Conservation (phyloP, 106 monocot species). For the Chionographis japonica region DNA sequence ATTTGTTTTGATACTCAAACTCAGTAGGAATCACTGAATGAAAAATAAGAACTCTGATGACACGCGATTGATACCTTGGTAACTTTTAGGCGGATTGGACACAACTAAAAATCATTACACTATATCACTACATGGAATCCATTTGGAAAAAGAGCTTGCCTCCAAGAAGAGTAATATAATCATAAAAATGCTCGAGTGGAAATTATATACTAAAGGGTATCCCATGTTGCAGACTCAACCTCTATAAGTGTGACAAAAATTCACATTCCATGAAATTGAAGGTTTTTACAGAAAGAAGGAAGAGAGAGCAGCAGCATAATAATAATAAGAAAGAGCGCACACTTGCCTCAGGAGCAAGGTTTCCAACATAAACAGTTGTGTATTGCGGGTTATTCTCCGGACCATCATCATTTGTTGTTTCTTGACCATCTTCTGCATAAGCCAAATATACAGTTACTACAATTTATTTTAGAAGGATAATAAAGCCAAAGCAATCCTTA, state of each 20-base stretch:
- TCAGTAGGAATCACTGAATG: neutral
- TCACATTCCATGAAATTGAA: neutral
- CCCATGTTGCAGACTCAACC: too few species aligned
- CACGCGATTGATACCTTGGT: neutral
- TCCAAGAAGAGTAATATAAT: too few species aligned
- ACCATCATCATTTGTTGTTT: conserved; percentile 40
- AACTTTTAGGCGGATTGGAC: too few species aligned
- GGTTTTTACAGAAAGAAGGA: neutral
- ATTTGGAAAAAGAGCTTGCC: too few species aligned
- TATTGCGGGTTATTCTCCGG: conserved; percentile 79
- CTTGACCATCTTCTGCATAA: conserved; percentile 52
- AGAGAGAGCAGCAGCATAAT: neutral
- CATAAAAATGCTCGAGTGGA: too few species aligned
- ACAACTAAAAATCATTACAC: too few species aligned
- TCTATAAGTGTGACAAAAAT: too few species aligned
- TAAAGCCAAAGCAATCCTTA: neutral
- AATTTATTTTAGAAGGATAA: neutral
- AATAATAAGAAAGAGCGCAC: neutral
- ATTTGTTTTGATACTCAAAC: neutral
- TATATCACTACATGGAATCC: too few species aligned
- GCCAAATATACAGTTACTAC: too few species aligned
- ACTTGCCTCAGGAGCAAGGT: conserved; percentile 67
- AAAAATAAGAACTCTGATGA: neutral
- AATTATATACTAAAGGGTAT: too few species aligned
- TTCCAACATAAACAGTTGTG: conserved; percentile 80